Evolutionary conservation across 176 grass and related monocot genomes (phyloP).

Genomic region (Musa itinerans): DNA sequence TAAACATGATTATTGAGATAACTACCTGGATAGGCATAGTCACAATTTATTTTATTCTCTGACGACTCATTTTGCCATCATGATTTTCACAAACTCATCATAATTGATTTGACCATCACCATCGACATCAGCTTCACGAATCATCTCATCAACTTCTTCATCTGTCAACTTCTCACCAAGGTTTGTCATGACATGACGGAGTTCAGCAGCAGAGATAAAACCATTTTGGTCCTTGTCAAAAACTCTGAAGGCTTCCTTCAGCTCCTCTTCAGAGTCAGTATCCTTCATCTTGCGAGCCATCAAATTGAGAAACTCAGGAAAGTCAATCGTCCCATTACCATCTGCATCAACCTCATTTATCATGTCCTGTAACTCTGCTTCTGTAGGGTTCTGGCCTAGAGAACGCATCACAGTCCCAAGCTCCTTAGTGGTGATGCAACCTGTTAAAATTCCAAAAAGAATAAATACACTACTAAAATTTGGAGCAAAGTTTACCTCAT

Average conservation of each 20-base stretch:
- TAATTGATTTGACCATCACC: slow-evolving; percentile 10
- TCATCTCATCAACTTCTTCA: slow-evolving; percentile 4
- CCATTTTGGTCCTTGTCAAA: slow-evolving; percentile 8
- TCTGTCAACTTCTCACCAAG: slow-evolving; percentile 4
- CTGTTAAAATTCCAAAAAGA: not conserved
- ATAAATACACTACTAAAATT: not conserved
- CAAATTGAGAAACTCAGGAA: slow-evolving; percentile 9
- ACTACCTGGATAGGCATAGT: not conserved
- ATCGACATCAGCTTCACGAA: slow-evolving; percentile 7
- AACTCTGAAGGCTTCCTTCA: slow-evolving; percentile 9
- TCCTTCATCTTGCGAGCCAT: slow-evolving; percentile 3
- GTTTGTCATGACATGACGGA: slow-evolving; percentile 2
- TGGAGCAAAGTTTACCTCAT: no score
- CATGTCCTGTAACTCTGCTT: slow-evolving; percentile 12
- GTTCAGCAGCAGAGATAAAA: slow-evolving; percentile 6
- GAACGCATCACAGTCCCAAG: slow-evolving; percentile 9
- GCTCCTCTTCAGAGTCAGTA: slow-evolving; percentile 3
- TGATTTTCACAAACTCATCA: slow-evolving; percentile 9
- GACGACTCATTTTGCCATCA: not conserved
- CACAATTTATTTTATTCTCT: not conserved
- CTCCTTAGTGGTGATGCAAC: slow-evolving; percentile 5
- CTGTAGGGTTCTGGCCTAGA: slow-evolving; percentile 9
- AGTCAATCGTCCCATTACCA: slow-evolving; percentile 9
- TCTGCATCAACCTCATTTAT: slow-evolving; percentile 10
- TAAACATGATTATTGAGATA: not conserved